Base-by-base conservation (phyloP, 1,284 basidiomycete genomes). In the Cryptococcus jaspeensis region DNA sequence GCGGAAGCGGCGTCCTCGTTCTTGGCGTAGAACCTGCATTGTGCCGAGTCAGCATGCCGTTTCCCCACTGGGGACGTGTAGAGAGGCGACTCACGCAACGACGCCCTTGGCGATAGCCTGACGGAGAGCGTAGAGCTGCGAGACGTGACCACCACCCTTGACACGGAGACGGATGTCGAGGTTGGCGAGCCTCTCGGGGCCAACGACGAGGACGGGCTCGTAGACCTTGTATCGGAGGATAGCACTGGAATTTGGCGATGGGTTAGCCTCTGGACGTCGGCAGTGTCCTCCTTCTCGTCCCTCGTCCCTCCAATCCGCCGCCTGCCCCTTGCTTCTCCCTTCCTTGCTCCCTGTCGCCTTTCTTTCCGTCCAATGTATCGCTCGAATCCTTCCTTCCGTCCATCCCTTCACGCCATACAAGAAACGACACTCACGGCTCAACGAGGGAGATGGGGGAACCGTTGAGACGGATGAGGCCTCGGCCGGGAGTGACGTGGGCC, bases 101-200 rank as follows among this genome's bases (percentile, higher is more conserved):
- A 99, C 81, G 61, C 95, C 94, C 84, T 97, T 99, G 72, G 92
- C 89, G 72, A 99, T 96, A 50, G 96, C 96, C 83, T 99, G 96
- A 70, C 96, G 92, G 80, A 99, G 92, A 66, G 96, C 96, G 81
- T 99, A 99, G 66, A 99, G 85, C 81, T 99, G 96, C 61, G 95
- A 97, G 64, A 92, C 94, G 84, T 98, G 95, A 81, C 96, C 96
- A 86, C 96, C 96, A 81, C 96, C 96, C 81, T 94, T 95, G 69
- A 97, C 96, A 58, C 94, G 91, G 60, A 99, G 90, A 70, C 95
- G 92, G 81, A 99, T 94, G 82, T 99, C 95, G 73, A 99, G 83
- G 66, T 83, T 82, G 60, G 83, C 80, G 75, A 95, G 91, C 56
- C 87, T 84, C 57, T 94, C 92, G 75, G 91, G 87, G 66, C 90